Base-by-base conservation (phyloP, 2,329 filamentous ascomycete genomes). In the Shiraia sp. region DNA sequence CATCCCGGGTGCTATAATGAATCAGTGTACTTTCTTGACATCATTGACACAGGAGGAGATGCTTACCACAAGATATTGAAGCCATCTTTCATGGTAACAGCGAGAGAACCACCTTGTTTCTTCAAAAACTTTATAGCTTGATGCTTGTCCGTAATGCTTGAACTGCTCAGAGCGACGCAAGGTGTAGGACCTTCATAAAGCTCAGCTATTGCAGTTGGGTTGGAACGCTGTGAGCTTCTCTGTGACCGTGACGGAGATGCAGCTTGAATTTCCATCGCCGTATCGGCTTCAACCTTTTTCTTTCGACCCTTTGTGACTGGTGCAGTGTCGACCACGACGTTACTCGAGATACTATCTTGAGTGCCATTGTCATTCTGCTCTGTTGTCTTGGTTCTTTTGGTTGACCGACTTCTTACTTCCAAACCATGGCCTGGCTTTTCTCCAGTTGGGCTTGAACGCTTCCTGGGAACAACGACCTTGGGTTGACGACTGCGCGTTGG, bases 31-130 rank as follows among this genome's bases (percentile, higher is more conserved):
- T 10, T 7, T 10, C 6, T 16, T 15, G 38, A 24, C 17, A 6
- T 6, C 2, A 10, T 7, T 6, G 24, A 16, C 35, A 10, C 15
- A 17, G 1, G 10, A 10, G 26, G n/a, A 25, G 7, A 10, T 8
- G 45, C 63, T 49, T 42, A 67, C 65, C 65, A 68, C 16, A 69
- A 45, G 22, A 69, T 39, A 32, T 61, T 66, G 59, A 55, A 65
- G 9, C 40, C 41, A 10, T 59, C 55, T n/a, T 65, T 63, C 10
- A 71, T 53, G 6, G 59, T 51, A 0, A 68, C 54, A 14, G 67
- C 59, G 7, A 63, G 41, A 1, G 41, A 39, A 4, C 65, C 59
- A 10, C 62, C 60, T 13, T 69, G 57, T 17, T 55, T 60, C 25
- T 60, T 68, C 16, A 74, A 52, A 44, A 68, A 73, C 15, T 56